Evolutionary conservation across 2,329 filamentous ascomycete genomes (phyloP).

Genomic region (Trichoderma endophyticum): DNA sequence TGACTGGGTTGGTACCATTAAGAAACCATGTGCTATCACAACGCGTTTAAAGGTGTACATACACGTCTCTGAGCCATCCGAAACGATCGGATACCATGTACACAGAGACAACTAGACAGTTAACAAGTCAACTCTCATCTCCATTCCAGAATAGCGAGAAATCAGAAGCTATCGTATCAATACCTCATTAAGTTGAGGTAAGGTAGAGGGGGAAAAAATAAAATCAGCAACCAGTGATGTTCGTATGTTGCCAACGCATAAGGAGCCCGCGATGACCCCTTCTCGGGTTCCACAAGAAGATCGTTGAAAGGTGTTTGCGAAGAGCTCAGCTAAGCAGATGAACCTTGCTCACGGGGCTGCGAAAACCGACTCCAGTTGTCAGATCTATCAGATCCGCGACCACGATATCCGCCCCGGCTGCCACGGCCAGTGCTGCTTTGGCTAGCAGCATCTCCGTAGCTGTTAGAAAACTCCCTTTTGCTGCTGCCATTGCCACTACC

Average conservation of each 20-base stretch:
- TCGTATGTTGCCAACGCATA: neutral
- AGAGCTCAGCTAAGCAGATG: constrained; percentile 6
- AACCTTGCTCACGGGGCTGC: constrained; percentile 16
- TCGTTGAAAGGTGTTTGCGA: neutral
- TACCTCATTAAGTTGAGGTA: neutral
- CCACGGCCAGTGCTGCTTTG: constrained; percentile 28
- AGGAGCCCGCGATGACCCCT: neutral
- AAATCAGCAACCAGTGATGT: neutral
- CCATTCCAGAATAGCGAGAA: neutral
- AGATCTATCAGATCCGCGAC: constrained; percentile 38
- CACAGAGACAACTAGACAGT: constrained; percentile 8
- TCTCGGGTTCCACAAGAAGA: neutral
- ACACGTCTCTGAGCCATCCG: constrained; percentile 16
- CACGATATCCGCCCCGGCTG: constrained; percentile 40
- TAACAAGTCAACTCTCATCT: neutral
- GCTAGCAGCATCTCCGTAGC: constrained; percentile 26
- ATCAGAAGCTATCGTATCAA: neutral
- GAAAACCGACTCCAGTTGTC: constrained; percentile 42
- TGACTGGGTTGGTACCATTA: neutral
- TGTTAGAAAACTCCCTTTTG: constrained; percentile 34
- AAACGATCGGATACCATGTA: constrained; percentile 18
- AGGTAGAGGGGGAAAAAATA: neutral
- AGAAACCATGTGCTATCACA: constrained; percentile 4
- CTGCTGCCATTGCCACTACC: constrained; percentile 30
- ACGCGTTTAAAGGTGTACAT: constrained; percentile 26